Conservation (phyloP, 2,329 filamentous ascomycete genomes). For the Aspergillus terreus region DNA sequence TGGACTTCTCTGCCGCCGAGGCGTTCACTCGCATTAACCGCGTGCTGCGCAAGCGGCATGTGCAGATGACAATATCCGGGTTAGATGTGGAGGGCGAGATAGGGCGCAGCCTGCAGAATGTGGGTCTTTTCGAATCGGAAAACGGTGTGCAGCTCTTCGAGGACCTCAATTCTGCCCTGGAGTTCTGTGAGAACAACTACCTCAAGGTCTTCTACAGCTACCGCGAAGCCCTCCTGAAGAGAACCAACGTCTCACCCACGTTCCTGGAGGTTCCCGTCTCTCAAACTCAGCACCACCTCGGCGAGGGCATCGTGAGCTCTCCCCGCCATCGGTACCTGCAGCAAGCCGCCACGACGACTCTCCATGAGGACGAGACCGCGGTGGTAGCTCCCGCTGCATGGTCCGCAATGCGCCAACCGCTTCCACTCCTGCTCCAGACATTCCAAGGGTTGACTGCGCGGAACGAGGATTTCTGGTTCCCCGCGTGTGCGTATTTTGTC, state of each 20-base stretch:
- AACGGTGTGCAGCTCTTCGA: conserved; percentile 77
- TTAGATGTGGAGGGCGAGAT: conserved; percentile 72
- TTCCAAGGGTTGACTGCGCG: conserved; percentile 82
- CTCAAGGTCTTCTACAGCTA: conserved; percentile 74
- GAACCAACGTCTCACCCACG: conserved; percentile 9
- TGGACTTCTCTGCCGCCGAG: conserved; percentile 95
- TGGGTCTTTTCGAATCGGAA: conserved; percentile 73
- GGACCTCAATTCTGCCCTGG: conserved; percentile 86
- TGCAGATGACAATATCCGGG: conserved; percentile 78
- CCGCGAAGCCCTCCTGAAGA: conserved; percentile 50
- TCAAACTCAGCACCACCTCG: conserved; percentile 15
- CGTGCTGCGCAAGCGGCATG: conserved; percentile 70
- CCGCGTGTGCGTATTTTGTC: conserved; percentile 69
- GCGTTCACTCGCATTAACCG: conserved; percentile 91
- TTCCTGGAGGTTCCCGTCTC: conserved; percentile 31
- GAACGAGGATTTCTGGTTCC: conserved; percentile 96
- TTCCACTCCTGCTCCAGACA: conserved; percentile 89
- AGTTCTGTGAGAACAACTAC: conserved; percentile 92
- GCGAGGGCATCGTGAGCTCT: conserved; percentile 64
- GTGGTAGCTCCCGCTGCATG: conserved; percentile 61
- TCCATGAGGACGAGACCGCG: conserved; percentile 60
- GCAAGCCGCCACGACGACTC: conserved; percentile 70
- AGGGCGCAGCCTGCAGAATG: conserved; percentile 73
- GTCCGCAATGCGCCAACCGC: conserved; percentile 82
- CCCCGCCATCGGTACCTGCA: conserved; percentile 75